These are phyloP conservation scores for Neoboletus brunneissimus DNA, from an alignment of 768 basidiomycete species.

Conservation along the genomic window DNA sequence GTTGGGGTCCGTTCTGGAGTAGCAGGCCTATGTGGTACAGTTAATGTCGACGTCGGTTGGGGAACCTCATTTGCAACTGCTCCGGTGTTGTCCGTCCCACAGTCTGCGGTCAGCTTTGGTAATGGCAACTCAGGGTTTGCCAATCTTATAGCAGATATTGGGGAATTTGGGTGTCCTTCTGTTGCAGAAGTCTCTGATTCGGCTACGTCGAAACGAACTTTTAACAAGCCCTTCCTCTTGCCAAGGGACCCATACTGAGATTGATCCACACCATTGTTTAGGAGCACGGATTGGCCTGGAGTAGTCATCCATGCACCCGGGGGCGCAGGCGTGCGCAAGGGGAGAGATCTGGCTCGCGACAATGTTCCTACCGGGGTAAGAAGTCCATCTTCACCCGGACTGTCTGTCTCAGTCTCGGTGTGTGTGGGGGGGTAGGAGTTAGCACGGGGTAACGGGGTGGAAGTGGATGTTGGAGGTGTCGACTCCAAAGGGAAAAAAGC, in stretches of 20 bases:
- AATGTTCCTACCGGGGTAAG: constrained; percentile 49
- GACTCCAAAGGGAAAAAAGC: constrained; percentile 22
- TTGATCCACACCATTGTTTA: constrained; percentile 20
- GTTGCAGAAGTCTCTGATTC: constrained; percentile 34
- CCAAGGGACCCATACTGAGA: constrained; percentile 35
- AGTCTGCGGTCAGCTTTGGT: neutral
- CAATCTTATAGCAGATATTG: constrained; percentile 28
- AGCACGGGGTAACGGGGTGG: constrained; percentile 24
- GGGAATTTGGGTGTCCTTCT: constrained; percentile 26
- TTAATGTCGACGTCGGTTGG: neutral
- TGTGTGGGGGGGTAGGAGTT: constrained; percentile 10
- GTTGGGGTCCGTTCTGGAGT: constrained; percentile 25
- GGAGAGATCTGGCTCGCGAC: constrained; percentile 45
- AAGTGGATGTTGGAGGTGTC: constrained; percentile 26
- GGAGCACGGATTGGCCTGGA: constrained; percentile 38
- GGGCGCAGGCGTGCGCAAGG: constrained; percentile 59
- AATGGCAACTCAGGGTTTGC: constrained; percentile 20
- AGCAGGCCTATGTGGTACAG: constrained; percentile 8
- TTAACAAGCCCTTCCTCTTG: constrained; percentile 54
- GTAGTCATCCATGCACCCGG: constrained; percentile 69
- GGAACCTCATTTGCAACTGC: constrained; percentile 4
- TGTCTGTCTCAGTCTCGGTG: constrained; percentile 17
- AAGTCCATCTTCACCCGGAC: constrained; percentile 23
- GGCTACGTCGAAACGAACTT: constrained; percentile 68
- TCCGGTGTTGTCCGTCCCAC: constrained; percentile 6